Percentiles rank a stretch among this genome's conserved stretches.
Conservation (phyloP, 441 rosid genomes). For the Erodium trifolium region DNA sequence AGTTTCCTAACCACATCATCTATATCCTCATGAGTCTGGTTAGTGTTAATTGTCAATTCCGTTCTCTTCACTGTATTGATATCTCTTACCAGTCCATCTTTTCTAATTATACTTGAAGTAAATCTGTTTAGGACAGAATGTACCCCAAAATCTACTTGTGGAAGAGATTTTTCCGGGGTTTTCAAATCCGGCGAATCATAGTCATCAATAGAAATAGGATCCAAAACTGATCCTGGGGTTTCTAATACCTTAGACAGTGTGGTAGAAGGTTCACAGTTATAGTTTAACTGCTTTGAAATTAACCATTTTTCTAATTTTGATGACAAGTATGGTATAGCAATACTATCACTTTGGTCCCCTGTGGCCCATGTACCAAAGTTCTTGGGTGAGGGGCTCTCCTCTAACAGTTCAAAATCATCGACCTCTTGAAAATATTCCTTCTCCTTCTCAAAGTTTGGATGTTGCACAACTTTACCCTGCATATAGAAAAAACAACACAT, state of each 20-base stretch:
- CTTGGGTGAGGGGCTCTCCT: conserved; percentile 97
- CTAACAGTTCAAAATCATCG: conserved; percentile 83
- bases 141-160: conserved; percentile 19
- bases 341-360: conserved; percentile 34
- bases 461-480: conserved; percentile 45
- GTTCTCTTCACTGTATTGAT: conserved; percentile 22
- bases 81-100: conserved; percentile 24
- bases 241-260: conserved; percentile 73
- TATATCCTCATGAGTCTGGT: conserved; percentile 36
- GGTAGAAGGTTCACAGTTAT: conserved; percentile 51
- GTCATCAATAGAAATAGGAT: conserved; percentile 27
- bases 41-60: conserved; percentile 13
- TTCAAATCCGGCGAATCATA: conserved; percentile 1
- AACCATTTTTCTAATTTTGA: conserved; percentile 76
- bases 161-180: conserved; percentile 39
- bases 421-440: conserved; percentile 66
- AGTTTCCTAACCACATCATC: conserved; percentile 49
- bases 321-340: conserved; percentile 40
- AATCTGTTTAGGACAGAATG: conserved; percentile 35
- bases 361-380: conserved; percentile 50
- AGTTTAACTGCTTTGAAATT: conserved; percentile 49
- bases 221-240: conserved; percentile 35
- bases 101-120: conserved; percentile 20
- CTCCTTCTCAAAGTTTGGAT: conserved; percentile 59
- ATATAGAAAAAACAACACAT: conserved; percentile 13